Evolutionary conservation across 2,329 filamentous ascomycete genomes (phyloP), one percentile per base, ranked within the genome.

Genomic region (Parasarocladium wereldwijsianum): DNA sequence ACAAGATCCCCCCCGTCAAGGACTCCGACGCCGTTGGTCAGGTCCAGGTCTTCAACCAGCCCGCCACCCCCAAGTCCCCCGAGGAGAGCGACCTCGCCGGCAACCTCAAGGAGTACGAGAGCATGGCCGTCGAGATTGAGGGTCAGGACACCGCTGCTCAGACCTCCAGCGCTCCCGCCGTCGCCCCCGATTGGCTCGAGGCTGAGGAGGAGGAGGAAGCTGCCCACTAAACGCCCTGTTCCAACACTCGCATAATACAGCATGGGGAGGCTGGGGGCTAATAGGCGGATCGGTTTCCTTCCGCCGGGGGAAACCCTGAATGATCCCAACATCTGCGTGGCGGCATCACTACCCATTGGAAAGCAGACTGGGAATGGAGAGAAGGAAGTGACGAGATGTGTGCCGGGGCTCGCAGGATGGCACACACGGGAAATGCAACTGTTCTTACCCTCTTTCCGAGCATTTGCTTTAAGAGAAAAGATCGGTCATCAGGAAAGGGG

Each of bases 91-190:
- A 93, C 60, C 80, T 98, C 40, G 84, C 86, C 52, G 79, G 71
- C 58, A 87, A 83, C 58, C 64, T 98, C 56, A 79, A 90, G 66
- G 77, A 84, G 54, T 98, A 98, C 71, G 87, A 96, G 72, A 71
- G 63, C 54, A 84, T 93, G 69, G 71, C 77, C 46, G 86, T 94
- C 44, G 90, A 98, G 62, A 77, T 96, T 42, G 87, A 96, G 68
- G 87, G 87, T 43, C 74, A 83, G 58, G 72, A 80, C 42, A 64
- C 67, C 43, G 56, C 60, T 36, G 68, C 67, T 40, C 66, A 72
- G 54, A 64, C 64, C 41, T 61, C 62, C 31, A 49, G 69, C 47
- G 67, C 66, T 33, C 63, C 70, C 34, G 66, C 76, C 36, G 60
- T 58, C 35, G 55, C 69, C 35, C 61, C 66, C 45, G 61, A 76